phyloP scores from a whole-genome alignment of 1,139 yeast species.

The Pichia sp. region DNA sequence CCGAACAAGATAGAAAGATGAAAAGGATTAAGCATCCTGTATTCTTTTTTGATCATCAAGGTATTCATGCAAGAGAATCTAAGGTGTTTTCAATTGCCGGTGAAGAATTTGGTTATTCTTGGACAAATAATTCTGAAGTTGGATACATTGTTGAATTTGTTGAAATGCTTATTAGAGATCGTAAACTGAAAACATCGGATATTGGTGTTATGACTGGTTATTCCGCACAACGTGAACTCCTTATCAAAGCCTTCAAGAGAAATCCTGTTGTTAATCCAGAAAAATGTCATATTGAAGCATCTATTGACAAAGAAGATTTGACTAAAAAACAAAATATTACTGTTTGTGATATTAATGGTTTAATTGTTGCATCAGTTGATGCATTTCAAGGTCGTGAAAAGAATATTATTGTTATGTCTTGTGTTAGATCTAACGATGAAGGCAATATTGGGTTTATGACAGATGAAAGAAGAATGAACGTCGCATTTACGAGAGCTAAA shows the following conservation, averaged over 20 bases:
- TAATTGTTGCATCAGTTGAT: constrained; percentile 79
- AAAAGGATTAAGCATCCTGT: constrained; percentile 22
- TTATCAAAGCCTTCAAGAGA: constrained; percentile 43
- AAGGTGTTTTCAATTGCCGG: constrained; percentile 17
- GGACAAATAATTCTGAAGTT: constrained; percentile 46
- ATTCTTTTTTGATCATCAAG: constrained; percentile 21
- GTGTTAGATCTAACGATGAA: constrained; percentile 82
- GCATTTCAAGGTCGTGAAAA: constrained; percentile 96
- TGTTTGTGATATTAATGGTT: constrained; percentile 54
- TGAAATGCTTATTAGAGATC: constrained; percentile 46
- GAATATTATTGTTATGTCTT: constrained; percentile 77
- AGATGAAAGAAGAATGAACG: constrained; percentile 85
- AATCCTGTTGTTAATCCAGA: constrained; percentile 54
- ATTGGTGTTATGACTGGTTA: constrained; percentile 69
- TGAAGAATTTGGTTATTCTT: constrained; percentile 19
- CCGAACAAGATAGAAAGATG: constrained; percentile 37
- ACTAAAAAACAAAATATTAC: constrained; percentile 19
- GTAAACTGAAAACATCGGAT: constrained; percentile 42
- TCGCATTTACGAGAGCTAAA: constrained; percentile 85
- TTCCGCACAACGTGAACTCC: constrained; percentile 61
- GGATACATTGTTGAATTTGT: constrained; percentile 40
- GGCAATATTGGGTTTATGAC: constrained; percentile 79
- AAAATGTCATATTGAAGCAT: constrained; percentile 39
- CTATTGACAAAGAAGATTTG: constrained; percentile 28
- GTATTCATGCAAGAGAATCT: constrained; percentile 16